Evolutionary conservation across 495 filamentous ascomycete genomes (phyloP).

Genomic region (Neurospora sp.): DNA sequence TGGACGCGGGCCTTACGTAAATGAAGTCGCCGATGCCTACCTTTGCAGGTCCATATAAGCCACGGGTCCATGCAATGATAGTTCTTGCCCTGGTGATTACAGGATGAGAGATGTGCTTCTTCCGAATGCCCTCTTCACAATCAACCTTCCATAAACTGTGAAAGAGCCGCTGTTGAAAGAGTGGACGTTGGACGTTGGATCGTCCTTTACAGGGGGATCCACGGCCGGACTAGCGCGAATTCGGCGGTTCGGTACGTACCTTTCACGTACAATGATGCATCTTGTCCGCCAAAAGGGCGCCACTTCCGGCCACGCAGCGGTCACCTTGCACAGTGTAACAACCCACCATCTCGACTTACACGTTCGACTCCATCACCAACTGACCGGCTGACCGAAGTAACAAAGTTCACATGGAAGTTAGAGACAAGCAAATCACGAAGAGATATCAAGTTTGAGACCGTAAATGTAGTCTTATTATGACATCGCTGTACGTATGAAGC

Average conservation of each 20-base stretch:
- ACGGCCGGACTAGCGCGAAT: background rate
- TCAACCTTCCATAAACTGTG: background rate
- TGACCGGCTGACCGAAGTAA: background rate
- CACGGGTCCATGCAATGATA: background rate
- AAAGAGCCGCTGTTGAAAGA: background rate
- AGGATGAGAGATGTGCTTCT: background rate
- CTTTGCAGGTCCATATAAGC: background rate
- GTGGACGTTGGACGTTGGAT: background rate
- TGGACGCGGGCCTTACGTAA: background rate
- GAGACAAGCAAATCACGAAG: background rate
- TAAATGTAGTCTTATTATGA: background rate
- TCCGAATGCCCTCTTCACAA: background rate
- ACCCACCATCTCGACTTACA: background rate
- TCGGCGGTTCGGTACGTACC: background rate
- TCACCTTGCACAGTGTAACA: background rate
- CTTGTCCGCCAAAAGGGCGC: background rate
- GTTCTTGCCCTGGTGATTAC: background rate
- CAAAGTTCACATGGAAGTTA: background rate
- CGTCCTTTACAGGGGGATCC: background rate
- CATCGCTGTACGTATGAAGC: background rate
- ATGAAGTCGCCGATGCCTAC: background rate
- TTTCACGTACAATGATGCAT: background rate
- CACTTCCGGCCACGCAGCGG: background rate
- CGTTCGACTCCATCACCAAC: background rate
- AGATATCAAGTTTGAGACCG: background rate